Base-by-base conservation (phyloP, 768 basidiomycete genomes). In the Jaapia argillacea region DNA sequence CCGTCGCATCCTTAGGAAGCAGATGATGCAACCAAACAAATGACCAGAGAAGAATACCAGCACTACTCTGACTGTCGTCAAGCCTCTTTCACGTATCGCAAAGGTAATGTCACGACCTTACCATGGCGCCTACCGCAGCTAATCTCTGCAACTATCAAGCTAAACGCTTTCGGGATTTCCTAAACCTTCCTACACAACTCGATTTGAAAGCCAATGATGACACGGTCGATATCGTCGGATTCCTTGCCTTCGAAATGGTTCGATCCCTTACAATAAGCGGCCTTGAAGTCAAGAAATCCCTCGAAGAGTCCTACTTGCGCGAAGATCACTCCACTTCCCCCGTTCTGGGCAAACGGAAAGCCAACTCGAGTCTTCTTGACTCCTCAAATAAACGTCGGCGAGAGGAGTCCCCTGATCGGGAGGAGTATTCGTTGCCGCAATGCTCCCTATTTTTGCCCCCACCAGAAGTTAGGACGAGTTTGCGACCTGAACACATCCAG, bases 41-140 rank as follows among this genome's bases (percentile, higher is more conserved):
- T 97, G 93, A 93, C 91, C 5, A 75, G 87, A 53, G 93, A 97
- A 58, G 90, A 97, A 54, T 98, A 97, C 59, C 86, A 93, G 47
- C 91, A 92, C 57, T 96, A 96, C 58, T 92, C 92, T 3, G 91
- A 94, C 58, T 96, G 92, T 65, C 77, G 93, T 46, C 93, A 96
- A 60, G 93, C 93, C 0, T 89, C 89, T 13, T 98, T 97, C 60
- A 96, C 93, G 1, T 96, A 93, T 60, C 81, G 92, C 43, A 98
- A 97, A 81, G 85, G 92, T 88, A 36, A 24, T 66, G 60, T 28
- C 21, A 10, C 10, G 31, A 33, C 31, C 31, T 10, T n/a, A 43
- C n/a, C n/a, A n/a, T n/a, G n/a, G n/a, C n/a, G n/a, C n/a, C n/a
- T n/a, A n/a, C n/a, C n/a, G n/a, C n/a, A n/a, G n/a, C n/a, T 18